Evolutionary conservation across 768 basidiomycete species (phyloP).

Genomic region (Leccinum subgranulosum): DNA sequence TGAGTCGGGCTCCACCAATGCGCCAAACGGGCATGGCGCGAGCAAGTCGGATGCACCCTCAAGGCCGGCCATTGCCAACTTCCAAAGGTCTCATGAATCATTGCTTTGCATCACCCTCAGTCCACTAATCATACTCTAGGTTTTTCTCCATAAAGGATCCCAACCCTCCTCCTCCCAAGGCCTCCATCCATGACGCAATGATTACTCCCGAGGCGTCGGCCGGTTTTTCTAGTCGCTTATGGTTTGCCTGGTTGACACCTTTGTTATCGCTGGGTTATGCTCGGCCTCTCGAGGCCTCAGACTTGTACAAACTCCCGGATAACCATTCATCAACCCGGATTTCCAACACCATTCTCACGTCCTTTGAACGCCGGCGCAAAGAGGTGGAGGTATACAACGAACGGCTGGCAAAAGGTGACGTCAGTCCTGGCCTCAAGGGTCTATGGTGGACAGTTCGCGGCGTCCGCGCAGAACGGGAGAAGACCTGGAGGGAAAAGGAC

Average conservation of each 20-base stretch:
- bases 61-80: not conserved
- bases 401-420: conserved; percentile 60
- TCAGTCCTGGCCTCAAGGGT: conserved; percentile 50
- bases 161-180: conserved; percentile 40
- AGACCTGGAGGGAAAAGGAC: conserved; percentile 57
- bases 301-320: conserved; percentile 76
- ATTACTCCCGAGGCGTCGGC: conserved; percentile 68
- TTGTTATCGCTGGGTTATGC: conserved; percentile 73
- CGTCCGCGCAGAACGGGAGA: conserved; percentile 52
- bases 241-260: conserved; percentile 74
- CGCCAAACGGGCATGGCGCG: not conserved
- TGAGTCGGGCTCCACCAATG: not conserved
- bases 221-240: conserved; percentile 52
- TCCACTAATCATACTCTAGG: not conserved
- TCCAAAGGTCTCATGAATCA: conserved; percentile 1
- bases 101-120: not conserved
- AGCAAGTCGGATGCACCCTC: not conserved
- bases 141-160: conserved; percentile 12
- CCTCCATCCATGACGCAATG: conserved; percentile 56
- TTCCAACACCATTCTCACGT: conserved; percentile 58
- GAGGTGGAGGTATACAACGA: conserved; percentile 70
- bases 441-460: conserved; percentile 59
- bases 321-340: conserved; percentile 56
- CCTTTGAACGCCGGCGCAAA: conserved; percentile 56
- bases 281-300: conserved; percentile 74